Evolutionary conservation across 345 rosid genomes (phyloP).

Genomic region (Erucastrum elatum): DNA sequence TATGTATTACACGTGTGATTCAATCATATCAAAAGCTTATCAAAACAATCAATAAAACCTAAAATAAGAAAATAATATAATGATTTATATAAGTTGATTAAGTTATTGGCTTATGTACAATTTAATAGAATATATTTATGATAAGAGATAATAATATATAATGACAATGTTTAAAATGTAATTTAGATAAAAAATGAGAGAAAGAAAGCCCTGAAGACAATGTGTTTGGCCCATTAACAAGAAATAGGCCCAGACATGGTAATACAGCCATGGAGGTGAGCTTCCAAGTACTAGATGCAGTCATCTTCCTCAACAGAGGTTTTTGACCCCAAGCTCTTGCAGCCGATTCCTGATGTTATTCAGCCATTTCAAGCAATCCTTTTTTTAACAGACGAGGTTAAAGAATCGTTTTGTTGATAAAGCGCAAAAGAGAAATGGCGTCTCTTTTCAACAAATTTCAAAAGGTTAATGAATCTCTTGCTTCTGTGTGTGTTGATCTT

Average conservation of each 20-base stretch:
- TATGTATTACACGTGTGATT: neutral
- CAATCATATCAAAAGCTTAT: neutral
- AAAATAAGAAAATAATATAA: no score
- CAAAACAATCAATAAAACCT: neutral
- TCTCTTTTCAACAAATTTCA: conserved; percentile 43
- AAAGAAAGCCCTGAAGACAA: conserved; percentile 1
- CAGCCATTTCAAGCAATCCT: neutral
- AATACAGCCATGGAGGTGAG: conserved; percentile 19
- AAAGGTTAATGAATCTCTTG: conserved; percentile 31
- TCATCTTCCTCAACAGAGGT: conserved; percentile 20
- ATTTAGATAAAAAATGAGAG: neutral
- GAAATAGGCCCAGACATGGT: conserved; percentile 10
- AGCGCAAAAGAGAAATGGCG: conserved; percentile 21
- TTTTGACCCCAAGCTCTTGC: conserved; percentile 3
- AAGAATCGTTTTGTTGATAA: neutral
- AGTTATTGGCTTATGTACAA: no score
- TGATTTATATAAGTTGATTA: neutral
- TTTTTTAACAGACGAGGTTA: neutral
- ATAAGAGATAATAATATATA: no score
- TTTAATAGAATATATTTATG: no score
- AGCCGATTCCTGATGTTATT: conserved; percentile 7
- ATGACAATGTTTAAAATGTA: no score
- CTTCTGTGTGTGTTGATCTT: conserved; percentile 15
- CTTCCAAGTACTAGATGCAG: conserved; percentile 15
- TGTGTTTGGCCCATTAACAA: neutral